Evolutionary conservation across 441 rosid genomes (phyloP), one percentile per base, ranked within the genome.

Genomic region (Sinapis alba): DNA sequence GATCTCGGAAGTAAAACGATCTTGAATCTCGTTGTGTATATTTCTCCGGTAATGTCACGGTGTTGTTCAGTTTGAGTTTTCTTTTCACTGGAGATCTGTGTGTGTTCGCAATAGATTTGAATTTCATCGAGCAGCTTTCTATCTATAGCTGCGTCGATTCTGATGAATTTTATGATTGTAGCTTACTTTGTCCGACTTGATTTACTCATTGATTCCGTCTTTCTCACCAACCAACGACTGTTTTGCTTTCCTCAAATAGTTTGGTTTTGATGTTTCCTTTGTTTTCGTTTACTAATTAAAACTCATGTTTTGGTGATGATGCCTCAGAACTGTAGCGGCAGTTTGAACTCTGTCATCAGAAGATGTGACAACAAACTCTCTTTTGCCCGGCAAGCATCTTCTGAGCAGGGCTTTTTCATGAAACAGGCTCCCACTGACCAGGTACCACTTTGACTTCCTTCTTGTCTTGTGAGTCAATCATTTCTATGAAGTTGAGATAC

Each of bases 301-400:
- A 15, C 4, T 53, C 27, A 9, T 51, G 6, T 56, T 16, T 30
- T 74, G 24, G 50, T 69, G 34, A 28, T 78, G 45, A 28, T 78
- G 45, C 58, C 73, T 58, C 88, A 93, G 97, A 90, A 86, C 74
- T 94, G 98, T 77, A 90, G 93, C 72, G 76, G 87, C 71, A 82
- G 86, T 71, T 84, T 91, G 56, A 90, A 85, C 76, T 79, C 85
- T 68, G 84, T 74, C 7, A 76, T 80, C 41, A 74, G 68, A 71
- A 89, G 98, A 68, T 75, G 75, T 65, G 97, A 90, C 75, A 89
- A 84, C 73, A 83, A 81, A 70, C 34, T 83, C 81, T 61, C 74
- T 71, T 94, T 90, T 68, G 87, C 89, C 0, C 89, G 97, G 19
- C 98, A 94, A 84, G 84, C 80, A 8, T 88, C 97, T 7, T 79